These are phyloP conservation scores for Penicillium coprophilum DNA, from an alignment of 495 filamentous ascomycete species.

Conservation along the genomic window DNA sequence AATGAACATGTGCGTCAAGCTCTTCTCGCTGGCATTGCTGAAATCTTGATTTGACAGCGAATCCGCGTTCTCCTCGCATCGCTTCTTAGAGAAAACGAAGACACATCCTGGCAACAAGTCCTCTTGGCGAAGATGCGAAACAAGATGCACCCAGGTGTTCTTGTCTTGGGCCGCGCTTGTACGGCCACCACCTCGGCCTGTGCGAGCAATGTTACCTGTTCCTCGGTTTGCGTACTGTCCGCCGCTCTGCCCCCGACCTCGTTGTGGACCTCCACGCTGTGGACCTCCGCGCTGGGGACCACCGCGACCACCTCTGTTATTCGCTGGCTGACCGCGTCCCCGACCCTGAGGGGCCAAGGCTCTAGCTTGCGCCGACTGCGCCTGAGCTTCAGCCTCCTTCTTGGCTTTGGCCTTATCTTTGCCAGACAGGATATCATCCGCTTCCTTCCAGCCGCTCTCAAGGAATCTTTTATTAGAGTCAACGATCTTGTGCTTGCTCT, in stretches of 20 bases:
- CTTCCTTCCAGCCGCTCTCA: constrained; percentile 91
- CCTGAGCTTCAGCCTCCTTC: constrained; percentile 48
- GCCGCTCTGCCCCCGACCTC: constrained; percentile 56
- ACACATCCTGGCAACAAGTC: constrained; percentile 88
- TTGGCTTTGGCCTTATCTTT: constrained; percentile 72
- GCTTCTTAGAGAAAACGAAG: constrained; percentile 97
- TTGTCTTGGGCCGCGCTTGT: constrained; percentile 89
- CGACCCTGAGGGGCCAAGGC: constrained; percentile 46
- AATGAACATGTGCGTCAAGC: constrained; percentile 93
- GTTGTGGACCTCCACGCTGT: constrained; percentile 51
- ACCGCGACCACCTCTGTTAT: constrained; percentile 31
- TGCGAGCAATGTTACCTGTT: constrained; percentile 82
- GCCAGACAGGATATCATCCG: constrained; percentile 77
- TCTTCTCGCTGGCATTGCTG: constrained; percentile 89
- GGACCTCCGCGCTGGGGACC: constrained; percentile 22
- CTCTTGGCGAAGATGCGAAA: constrained; percentile 84
- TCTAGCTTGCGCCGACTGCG: constrained; percentile 38
- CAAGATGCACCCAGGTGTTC: constrained; percentile 94
- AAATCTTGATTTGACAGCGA: constrained; percentile 93
- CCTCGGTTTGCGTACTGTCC: constrained; percentile 58
- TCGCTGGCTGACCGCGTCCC: constrained; percentile 42
- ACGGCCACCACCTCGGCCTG: constrained; percentile 77
- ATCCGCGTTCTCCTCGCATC: constrained; percentile 96
- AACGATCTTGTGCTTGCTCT: constrained; percentile 91
- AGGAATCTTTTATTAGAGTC: constrained; percentile 87